Evolutionary conservation across 179 eudicot species (phyloP).

Genomic region (Amaranthus tricolor): DNA sequence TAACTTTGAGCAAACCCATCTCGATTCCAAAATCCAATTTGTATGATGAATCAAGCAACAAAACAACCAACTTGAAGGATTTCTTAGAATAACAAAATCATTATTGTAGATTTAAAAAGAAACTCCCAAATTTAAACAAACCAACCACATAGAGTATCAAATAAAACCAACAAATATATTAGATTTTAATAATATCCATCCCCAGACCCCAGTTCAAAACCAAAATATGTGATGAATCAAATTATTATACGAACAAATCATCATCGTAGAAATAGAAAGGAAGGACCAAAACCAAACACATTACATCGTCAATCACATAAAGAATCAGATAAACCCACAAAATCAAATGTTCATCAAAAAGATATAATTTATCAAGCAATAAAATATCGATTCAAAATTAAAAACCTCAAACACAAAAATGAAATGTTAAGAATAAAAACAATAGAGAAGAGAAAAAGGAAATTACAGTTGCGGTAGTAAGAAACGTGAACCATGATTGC

Average conservation of each 20-base stretch:
- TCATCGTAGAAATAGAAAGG: neutral
- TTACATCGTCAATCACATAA: too few relatives aligned
- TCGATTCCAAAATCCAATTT: too few relatives aligned
- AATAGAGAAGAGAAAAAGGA: neutral
- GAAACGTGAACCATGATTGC: slow-evolving; percentile 66
- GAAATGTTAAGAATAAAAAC: neutral
- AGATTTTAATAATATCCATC: neutral
- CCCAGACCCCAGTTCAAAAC: neutral
- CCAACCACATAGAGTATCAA: neutral
- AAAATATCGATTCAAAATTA: neutral
- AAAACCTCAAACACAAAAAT: neutral
- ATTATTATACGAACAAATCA: neutral
- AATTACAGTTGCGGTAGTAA: slow-evolving; percentile 67
- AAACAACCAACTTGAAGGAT: neutral
- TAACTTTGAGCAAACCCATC: too few relatives aligned
- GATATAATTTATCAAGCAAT: too few relatives aligned
- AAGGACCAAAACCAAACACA: too few relatives aligned
- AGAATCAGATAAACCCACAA: too few relatives aligned
- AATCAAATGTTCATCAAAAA: too few relatives aligned
- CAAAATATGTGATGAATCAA: neutral
- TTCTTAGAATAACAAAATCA: neutral
- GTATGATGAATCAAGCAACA: too few relatives aligned
- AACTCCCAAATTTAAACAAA: neutral
- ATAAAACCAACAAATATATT: neutral
- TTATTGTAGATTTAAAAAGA: neutral